Percentiles rank a stretch among this genome's conserved stretches.
Evolutionary conservation across 768 basidiomycete species (phyloP).

Genomic region (Russula vinacea): DNA sequence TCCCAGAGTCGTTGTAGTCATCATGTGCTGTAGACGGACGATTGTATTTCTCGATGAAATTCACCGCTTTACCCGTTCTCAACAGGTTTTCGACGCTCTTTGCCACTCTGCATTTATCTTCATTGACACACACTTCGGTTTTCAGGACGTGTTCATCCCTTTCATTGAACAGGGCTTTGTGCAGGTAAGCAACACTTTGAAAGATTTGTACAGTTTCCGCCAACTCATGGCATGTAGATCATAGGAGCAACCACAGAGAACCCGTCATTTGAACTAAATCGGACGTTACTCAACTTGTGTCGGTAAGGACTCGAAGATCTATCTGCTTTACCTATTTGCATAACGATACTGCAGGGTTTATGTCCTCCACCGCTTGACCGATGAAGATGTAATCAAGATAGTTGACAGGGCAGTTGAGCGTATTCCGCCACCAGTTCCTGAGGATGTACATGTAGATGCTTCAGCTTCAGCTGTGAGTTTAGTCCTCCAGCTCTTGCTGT

Average conservation of each 20-base stretch:
- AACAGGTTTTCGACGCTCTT: constrained; percentile 47
- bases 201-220: neutral
- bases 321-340: neutral
- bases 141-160: constrained; percentile 74
- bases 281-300: constrained; percentile 71
- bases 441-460: neutral
- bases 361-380: constrained; percentile 62
- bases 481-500: constrained; percentile 16
- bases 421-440: constrained; percentile 18
- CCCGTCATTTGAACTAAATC: constrained; percentile 78
- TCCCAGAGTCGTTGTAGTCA: neutral
- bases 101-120: constrained; percentile 1
- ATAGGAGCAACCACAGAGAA: constrained; percentile 89
- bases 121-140: constrained; percentile 26
- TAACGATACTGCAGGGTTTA: constrained; percentile 56
- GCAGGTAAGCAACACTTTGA: constrained; percentile 43
- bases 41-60: constrained; percentile 82
- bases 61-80: constrained; percentile 71
- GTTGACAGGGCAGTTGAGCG: constrained; percentile 52
- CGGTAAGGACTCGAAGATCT: constrained; percentile 45
- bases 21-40: constrained; percentile 50
- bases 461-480: constrained; percentile 1
- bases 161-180: constrained; percentile 76
- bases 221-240: constrained; percentile 40
- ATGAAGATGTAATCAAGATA: constrained; percentile 57